A percentile compares a stretch with the other conserved stretches of the same genome.
These are phyloP conservation scores for Halteria grandinella DNA, from an alignment of 73 alveolate genomes.

Conservation along the genomic window DNA sequence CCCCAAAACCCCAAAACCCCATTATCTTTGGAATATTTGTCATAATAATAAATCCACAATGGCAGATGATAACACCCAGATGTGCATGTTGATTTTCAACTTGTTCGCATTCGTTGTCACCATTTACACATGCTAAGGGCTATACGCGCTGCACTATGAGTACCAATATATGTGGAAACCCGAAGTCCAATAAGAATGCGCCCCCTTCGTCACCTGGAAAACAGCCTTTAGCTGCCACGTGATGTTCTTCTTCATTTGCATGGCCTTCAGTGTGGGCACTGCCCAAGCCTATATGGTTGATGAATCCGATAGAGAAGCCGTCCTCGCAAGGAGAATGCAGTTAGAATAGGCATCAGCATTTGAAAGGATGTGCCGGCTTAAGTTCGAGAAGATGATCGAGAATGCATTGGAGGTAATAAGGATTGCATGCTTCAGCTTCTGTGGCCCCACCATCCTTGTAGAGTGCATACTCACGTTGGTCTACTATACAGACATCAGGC, in stretches of 20 bases:
- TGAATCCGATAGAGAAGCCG: background rate
- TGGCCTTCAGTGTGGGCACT: slow-evolving; percentile 48
- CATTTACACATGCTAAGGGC: slow-evolving; percentile 24
- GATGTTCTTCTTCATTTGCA: slow-evolving; percentile 40
- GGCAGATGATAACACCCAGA: slow-evolving; percentile 33
- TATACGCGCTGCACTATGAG: slow-evolving; percentile 5
- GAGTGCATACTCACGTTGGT: slow-evolving; percentile 36
- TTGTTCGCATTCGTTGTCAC: slow-evolving; percentile 24
- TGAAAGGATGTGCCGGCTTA: slow-evolving; percentile 15
- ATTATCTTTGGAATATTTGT: too few species aligned
- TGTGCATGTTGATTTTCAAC: slow-evolving; percentile 35
- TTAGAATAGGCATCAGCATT: background rate
- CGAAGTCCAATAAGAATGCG: slow-evolving; percentile 4
- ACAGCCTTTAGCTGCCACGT: slow-evolving; percentile 7
- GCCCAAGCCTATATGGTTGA: slow-evolving; percentile 42
- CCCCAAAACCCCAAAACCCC: too few species aligned
- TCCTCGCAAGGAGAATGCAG: slow-evolving; percentile 9
- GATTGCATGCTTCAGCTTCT: slow-evolving; percentile 21
- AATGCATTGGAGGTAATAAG: slow-evolving; percentile 40
- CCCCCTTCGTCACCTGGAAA: slow-evolving; percentile 37
- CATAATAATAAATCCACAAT: too few species aligned
- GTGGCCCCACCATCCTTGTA: slow-evolving; percentile 43
- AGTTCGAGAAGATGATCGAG: slow-evolving; percentile 41
- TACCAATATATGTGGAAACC: slow-evolving; percentile 5
- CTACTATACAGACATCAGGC: slow-evolving; percentile 1